Evolutionary conservation across 306 rosid genomes (phyloP), one percentile per base, ranked within the genome.

Genomic region (Lotus japonicus): DNA sequence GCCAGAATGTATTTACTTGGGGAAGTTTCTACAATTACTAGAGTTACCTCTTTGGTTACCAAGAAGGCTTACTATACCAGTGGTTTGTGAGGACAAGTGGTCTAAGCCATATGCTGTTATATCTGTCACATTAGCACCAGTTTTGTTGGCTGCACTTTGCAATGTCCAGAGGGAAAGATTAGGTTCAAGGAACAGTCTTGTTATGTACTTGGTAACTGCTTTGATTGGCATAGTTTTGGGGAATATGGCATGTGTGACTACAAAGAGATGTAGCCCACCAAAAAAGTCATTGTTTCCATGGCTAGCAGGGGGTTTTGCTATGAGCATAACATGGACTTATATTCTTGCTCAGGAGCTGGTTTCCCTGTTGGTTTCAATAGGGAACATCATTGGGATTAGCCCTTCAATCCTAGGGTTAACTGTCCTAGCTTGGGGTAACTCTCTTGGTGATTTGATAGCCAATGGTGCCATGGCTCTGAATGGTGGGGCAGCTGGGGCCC

Each of bases 241-340:
- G 0, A 84, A 71, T 57, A 73, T 80, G 21, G 89, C 91, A 46
- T 78, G 51, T 14, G 82, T 77, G 11, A 83, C 82, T 5, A 86
- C 97, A 0, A 81, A 77, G 1, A 83, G 49, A 11, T 63, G 66
- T 11, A 79, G 78, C 66, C 94, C 97, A 23, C 97, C 97, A 74
- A 84, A 45, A 28, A 82, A 73, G 36, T 79, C 79, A 48, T 57
- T 86, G 41, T 84, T 86, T 9, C 89, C 84, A 0, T 91, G 96
- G 97, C 74, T 88, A 0, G 83, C 80, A 9, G 91, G 86, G 9
- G 96, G 94, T 0, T 91, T 91, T 74, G 54, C 50, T 7, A 91
- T 88, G 97, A 88, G 96, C 61, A 75, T 91, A 9, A 81, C 85
- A 11, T 91, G 97, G 97, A 91, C 88, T 48, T 91, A 91, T 6